Base-by-base conservation (phyloP, 75 land plant species). In the Cryptomeria japonica region DNA sequence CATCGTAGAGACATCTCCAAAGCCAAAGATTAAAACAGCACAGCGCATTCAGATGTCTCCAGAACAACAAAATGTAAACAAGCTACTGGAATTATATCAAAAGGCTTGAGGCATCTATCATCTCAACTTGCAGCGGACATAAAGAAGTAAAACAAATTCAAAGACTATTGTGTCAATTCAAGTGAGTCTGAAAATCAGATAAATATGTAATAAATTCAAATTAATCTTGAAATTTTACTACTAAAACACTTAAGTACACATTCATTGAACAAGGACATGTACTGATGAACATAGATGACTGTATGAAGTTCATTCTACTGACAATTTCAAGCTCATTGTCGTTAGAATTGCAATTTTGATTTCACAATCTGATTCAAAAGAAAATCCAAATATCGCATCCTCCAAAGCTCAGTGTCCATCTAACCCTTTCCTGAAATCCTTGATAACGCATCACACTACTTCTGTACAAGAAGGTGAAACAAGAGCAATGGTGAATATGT, bases 391-490 rank as follows among this genome's bases (percentile, higher is more conserved):
- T 41, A 80, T 80, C 13, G 22, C 83, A 42, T 25, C n/a, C 38
- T 42, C 12, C 46, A 28, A 42, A 42, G 49, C 46, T 80, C 83
- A 42, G 28, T 80, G 83, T 80, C n/a, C 83, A 80, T 80, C n/a
- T 80, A 44, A 80, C 10, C 83, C 83, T 93, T 88, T 28, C 91
- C 91, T 28, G 93, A 88, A 14, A 91, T 89, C 77, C 72, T 90
- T 91, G 3, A 87, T 88, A 83, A 91, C 91, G 88, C 95, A 94
- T 58, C 42, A 78, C 46, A 38, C 44, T 38, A 79, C 44, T 79
- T 79, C 39, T 19, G 0, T 39, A 38, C 42, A 22, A 9, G 22
- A 22, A 38, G 4, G 82, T 38, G 82, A 39, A 77, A 37, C 36
- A 77, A 37, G 22, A 36, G 82, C 1, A 41, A 41, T 22, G 25